Evolutionary conservation across 164 flowering plant genomes (phyloP).

Genomic region (Tetracentron sinense): DNA sequence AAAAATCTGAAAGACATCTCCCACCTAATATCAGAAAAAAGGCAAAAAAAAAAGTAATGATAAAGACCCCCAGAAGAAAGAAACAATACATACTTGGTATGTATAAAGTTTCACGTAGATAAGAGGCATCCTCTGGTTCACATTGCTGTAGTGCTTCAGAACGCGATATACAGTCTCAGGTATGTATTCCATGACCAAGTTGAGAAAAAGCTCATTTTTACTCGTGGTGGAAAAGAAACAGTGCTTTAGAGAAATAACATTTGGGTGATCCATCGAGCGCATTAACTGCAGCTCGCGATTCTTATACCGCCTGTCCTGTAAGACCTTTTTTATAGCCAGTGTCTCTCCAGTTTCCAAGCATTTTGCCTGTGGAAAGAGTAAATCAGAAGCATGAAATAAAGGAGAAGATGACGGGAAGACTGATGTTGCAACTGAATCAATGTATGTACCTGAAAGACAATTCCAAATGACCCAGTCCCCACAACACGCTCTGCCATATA

Average conservation of each 20-base stretch:
- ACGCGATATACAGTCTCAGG: conserved; percentile 83
- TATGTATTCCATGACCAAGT: conserved; percentile 95
- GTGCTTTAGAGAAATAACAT: conserved; percentile 80
- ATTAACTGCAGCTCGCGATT: conserved; percentile 91
- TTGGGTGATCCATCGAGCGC: conserved; percentile 95
- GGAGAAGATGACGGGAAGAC: background rate
- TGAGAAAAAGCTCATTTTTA: conserved; percentile 83
- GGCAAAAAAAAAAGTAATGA: conserved; percentile 2
- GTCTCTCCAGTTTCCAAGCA: conserved; percentile 93
- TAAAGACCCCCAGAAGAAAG: background rate
- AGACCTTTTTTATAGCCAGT: conserved; percentile 89
- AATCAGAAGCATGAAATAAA: background rate
- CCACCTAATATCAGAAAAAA: background rate
- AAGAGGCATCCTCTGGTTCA: conserved; percentile 90
- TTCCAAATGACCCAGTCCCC: conserved; percentile 93
- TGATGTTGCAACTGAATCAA: background rate
- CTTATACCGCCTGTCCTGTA: conserved; percentile 90
- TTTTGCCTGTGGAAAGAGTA: conserved; percentile 55
- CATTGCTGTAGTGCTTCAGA: conserved; percentile 69
- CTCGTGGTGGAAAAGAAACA: conserved; percentile 93
- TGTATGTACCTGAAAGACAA: conserved; percentile 75
- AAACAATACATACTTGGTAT: conserved; percentile 45
- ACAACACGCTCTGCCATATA: conserved; percentile 99
- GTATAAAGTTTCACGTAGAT: conserved; percentile 87
- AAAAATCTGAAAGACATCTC: conserved; percentile 53